Percentiles rank a stretch among this genome's conserved stretches.
Evolutionary conservation across 495 filamentous ascomycete genomes (phyloP).

Genomic region (Penicillium lagena): DNA sequence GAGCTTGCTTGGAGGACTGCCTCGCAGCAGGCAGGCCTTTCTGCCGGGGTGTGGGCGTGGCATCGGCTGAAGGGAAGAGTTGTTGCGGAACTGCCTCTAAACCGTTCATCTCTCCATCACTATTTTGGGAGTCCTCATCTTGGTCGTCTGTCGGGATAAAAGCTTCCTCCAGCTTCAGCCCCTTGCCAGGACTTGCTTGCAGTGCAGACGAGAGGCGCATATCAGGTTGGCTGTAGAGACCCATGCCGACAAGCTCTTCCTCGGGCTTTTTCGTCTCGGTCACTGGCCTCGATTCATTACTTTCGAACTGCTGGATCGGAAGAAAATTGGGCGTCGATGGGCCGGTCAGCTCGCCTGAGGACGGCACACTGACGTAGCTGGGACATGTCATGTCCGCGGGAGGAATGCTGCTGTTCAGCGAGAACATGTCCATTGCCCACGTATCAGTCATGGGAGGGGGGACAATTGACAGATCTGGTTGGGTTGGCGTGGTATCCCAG

Average conservation of each 20-base stretch:
- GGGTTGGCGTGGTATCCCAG: slow-evolving; percentile 17
- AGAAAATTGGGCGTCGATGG: slow-evolving; percentile 60
- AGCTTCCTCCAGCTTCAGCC: slow-evolving; percentile 76
- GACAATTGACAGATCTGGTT: slow-evolving; percentile 12
- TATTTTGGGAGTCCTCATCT: slow-evolving; percentile 46
- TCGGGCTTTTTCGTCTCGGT: slow-evolving; percentile 36
- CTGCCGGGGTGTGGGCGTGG: slow-evolving; percentile 1
- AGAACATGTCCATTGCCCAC: slow-evolving; percentile 35
- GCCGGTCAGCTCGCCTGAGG: slow-evolving; percentile 32
- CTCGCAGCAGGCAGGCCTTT: slow-evolving; percentile 8
- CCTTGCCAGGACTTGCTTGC: slow-evolving; percentile 50
- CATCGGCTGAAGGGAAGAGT: neutral
- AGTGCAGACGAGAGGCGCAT: slow-evolving; percentile 42
- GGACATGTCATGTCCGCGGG: slow-evolving; percentile 24
- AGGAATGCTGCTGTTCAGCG: slow-evolving; percentile 32
- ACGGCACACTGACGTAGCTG: slow-evolving; percentile 35
- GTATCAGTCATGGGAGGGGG: slow-evolving; percentile 21
- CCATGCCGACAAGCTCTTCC: slow-evolving; percentile 77
- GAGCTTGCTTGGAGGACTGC: slow-evolving; percentile 25
- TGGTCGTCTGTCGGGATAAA: slow-evolving; percentile 70
- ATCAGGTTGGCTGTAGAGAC: slow-evolving; percentile 68
- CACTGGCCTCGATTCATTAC: slow-evolving; percentile 1
- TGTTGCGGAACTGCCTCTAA: slow-evolving; percentile 7
- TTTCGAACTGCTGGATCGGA: slow-evolving; percentile 38
- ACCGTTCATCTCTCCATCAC: slow-evolving; percentile 33